phyloP scores from a whole-genome alignment of 768 basidiomycete genomes.

The Pleurotus platypus region DNA sequence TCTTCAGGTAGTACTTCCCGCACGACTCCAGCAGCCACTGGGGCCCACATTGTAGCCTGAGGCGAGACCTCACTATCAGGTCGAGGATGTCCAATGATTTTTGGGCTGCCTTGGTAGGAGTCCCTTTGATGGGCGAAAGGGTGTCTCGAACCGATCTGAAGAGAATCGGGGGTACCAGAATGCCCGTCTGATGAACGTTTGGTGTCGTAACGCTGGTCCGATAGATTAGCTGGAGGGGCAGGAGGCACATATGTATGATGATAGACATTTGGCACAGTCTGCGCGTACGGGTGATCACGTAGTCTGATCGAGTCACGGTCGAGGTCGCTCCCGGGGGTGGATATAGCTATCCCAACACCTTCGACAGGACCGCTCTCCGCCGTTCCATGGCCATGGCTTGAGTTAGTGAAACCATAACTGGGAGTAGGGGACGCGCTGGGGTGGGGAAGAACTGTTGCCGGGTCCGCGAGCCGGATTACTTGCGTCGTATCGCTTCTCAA shows the following conservation, averaged over 20 bases:
- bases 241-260: constrained; percentile 9
- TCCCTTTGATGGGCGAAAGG: constrained; percentile 41
- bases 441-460: constrained; percentile 25
- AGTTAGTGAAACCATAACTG: constrained; percentile 18
- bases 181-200: neutral
- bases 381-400: constrained; percentile 7
- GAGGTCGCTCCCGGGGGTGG: constrained; percentile 25
- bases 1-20: constrained; percentile 43
- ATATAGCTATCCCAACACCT: constrained; percentile 30
- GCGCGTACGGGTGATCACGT: constrained; percentile 48
- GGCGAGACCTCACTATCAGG: constrained; percentile 36
- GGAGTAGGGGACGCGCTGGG: neutral
- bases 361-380: constrained; percentile 12
- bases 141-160: constrained; percentile 38
- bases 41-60: constrained; percentile 50
- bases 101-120: constrained; percentile 28
- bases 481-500: constrained; percentile 35
- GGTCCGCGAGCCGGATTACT: constrained; percentile 39
- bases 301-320: constrained; percentile 30
- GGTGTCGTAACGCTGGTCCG: constrained; percentile 8
- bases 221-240: constrained; percentile 7
- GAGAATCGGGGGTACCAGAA: constrained; percentile 20
- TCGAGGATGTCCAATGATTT: constrained; percentile 27
- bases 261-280: constrained; percentile 31
- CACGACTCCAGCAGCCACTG: constrained; percentile 38